Base-by-base conservation (phyloP, 805 yeast genomes). In the Monosporozyma aquatica region DNA sequence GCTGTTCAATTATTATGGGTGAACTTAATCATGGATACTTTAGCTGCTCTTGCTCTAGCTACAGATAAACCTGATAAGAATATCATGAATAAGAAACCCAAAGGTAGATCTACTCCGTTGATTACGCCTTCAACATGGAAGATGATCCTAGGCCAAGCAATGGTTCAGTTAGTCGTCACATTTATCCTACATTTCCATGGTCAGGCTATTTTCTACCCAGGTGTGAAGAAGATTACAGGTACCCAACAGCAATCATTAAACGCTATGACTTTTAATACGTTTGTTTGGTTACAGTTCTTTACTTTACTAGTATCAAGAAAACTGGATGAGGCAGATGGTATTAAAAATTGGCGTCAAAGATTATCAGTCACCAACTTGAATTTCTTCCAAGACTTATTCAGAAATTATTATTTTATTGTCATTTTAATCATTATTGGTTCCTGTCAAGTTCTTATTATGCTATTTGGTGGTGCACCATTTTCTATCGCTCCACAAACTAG, bases 1-100 rank as follows among this genome's bases (percentile, higher is more conserved):
- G 98, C 98, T 1, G 98, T 92, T 37, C 98, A 92, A 67, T 75
- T 92, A 51, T 70, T 92, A 48, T 92, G 98, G 98, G 97, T 92
- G 40, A 92, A 92, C 64, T 71, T 92, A 62, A 92, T 92, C 55
- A 92, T 92, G 98, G 98, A 92, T 63, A 92, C 98, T 0, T 74
- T 92, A 48, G 98, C 98, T 3, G 98, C 98, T 3, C 71, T 92
- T 53, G 98, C 98, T 0, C 72, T 92, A 54, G 98, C 98, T 6
- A 92, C 98, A 3, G 98, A 92, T 61, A 89, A 90, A 53, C 98
- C 98, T 0, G 89, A 87, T 53, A 84, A 80, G 38, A 74, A 80
- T 32, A 80, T 86, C 34, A 69, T 92, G 57, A 76, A 82, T 48
- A 72, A 86, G 42, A 79, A 76, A 56, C 99, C 98, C 2, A 87